phyloP scores from a whole-genome alignment of 495 filamentous ascomycete genomes.

The Penicillium goetzii region DNA sequence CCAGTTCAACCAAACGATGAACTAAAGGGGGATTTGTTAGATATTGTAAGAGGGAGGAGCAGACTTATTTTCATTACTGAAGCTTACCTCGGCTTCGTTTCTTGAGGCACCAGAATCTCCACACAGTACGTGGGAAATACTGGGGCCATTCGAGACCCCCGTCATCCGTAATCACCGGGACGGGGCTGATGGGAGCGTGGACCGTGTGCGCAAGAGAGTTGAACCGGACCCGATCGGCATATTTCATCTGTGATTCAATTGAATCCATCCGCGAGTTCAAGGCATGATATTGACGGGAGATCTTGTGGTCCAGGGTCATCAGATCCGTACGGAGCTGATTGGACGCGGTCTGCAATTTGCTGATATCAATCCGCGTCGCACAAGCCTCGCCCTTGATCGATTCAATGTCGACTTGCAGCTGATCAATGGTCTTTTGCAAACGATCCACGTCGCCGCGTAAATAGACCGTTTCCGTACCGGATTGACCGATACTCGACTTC shows the following conservation, averaged over 20 bases:
- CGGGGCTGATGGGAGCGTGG: slow-evolving; percentile 44
- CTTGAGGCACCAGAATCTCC: slow-evolving; percentile 51
- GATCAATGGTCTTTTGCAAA: slow-evolving; percentile 45
- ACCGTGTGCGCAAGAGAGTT: slow-evolving; percentile 46
- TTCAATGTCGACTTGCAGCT: slow-evolving; percentile 41
- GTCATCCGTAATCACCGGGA: slow-evolving; percentile 41
- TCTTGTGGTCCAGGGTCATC: slow-evolving; percentile 40
- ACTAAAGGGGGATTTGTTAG: slow-evolving; percentile 34
- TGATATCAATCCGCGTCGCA: slow-evolving; percentile 44
- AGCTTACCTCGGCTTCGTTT: slow-evolving; percentile 48
- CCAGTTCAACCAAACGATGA: slow-evolving; percentile 45
- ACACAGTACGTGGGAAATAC: slow-evolving; percentile 47
- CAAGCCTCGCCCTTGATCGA: slow-evolving; percentile 40
- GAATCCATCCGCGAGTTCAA: slow-evolving; percentile 24
- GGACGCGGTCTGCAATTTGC: slow-evolving; percentile 42
- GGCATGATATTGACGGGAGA: slow-evolving; percentile 33
- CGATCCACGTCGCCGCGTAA: slow-evolving; percentile 46
- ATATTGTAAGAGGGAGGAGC: not conserved
- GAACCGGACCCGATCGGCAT: slow-evolving; percentile 45
- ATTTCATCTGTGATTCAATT: slow-evolving; percentile 34
- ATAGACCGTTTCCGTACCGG: slow-evolving; percentile 44
- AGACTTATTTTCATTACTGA: slow-evolving; percentile 9
- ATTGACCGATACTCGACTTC: slow-evolving; percentile 39
- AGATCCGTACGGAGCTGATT: slow-evolving; percentile 45
- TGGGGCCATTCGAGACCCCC: slow-evolving; percentile 42